Evolutionary conservation across 2,329 filamentous ascomycete genomes (phyloP).

Genomic region (Fusarium coffeatum): DNA sequence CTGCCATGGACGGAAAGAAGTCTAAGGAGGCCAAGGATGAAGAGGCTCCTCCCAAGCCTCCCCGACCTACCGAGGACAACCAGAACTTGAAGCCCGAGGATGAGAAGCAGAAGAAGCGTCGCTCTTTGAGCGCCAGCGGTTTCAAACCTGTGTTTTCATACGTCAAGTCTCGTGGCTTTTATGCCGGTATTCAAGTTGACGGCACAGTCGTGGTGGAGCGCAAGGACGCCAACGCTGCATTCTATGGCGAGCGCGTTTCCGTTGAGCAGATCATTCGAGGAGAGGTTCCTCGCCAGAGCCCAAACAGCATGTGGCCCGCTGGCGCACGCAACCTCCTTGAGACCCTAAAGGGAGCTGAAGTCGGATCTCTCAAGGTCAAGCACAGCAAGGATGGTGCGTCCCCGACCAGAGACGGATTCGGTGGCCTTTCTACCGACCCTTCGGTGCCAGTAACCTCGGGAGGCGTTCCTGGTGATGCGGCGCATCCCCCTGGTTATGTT

Average conservation of each 20-base stretch:
- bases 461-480: constrained; percentile 2
- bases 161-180: constrained; percentile 89
- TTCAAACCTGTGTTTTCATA: constrained; percentile 69
- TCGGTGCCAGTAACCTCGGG: constrained; percentile 25
- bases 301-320: constrained; percentile 49
- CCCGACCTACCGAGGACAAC: constrained; percentile 22
- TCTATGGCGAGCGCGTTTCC: constrained; percentile 74
- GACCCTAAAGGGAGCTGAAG: constrained; percentile 50
- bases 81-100: constrained; percentile 45
- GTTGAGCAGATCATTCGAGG: constrained; percentile 62
- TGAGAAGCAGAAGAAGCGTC: constrained; percentile 47
- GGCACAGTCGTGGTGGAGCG: constrained; percentile 88
- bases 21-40: constrained; percentile 59
- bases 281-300: constrained; percentile 45
- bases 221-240: constrained; percentile 87
- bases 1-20: constrained; percentile 47
- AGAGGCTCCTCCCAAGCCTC: constrained; percentile 18
- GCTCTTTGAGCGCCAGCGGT: constrained; percentile 47
- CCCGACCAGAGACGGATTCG: constrained; percentile 19
- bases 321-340: constrained; percentile 49
- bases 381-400: constrained; percentile 24
- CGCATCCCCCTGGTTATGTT: constrained; percentile 40
- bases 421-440: constrained; percentile 14
- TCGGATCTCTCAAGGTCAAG: constrained; percentile 42
- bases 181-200: constrained; percentile 87